phyloP scores from a whole-genome alignment of 225 moss, liverwort and hornwort species.

The Sphagnum tenellum region DNA sequence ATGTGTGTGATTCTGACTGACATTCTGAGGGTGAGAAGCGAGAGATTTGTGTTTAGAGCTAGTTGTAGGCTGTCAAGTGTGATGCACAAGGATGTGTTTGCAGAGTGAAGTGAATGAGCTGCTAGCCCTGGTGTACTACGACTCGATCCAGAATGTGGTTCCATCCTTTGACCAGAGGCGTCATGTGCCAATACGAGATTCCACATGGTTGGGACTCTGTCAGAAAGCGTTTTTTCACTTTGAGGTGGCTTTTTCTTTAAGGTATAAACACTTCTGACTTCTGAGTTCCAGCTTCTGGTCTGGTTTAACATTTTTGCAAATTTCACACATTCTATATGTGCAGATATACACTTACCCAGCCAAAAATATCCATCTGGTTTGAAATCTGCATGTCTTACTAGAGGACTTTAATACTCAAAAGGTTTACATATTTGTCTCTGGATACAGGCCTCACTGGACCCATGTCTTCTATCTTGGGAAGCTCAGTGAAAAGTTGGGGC shows the following conservation, averaged over 20 bases:
- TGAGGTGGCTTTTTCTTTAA: conserved; percentile 44
- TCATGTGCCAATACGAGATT: conserved; percentile 53
- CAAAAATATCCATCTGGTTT: too few species aligned
- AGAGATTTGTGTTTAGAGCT: too few species aligned
- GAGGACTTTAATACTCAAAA: background rate
- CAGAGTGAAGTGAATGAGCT: conserved; percentile 96
- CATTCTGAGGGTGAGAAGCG: too few species aligned
- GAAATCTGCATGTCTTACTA: background rate
- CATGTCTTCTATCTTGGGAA: conserved; percentile 92
- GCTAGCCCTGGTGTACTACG: conserved; percentile 88
- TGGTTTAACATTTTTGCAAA: background rate
- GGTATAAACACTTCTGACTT: too few species aligned
- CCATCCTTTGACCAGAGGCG: conserved; percentile 91
- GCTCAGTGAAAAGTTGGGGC: conserved; percentile 73
- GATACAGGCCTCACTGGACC: conserved; percentile 87
- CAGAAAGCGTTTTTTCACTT: conserved; percentile 66
- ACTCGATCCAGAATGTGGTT: conserved; percentile 92
- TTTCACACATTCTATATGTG: background rate
- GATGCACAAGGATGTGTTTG: conserved; percentile 3
- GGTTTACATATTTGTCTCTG: too few species aligned
- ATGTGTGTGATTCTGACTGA: background rate
- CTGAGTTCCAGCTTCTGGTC: background rate
- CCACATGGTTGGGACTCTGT: conserved; percentile 66
- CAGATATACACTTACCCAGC: too few species aligned
- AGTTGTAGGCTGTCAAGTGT: too few species aligned